Conservation (phyloP, 306 rosid species). For the Leucaena leucocephala region DNA sequence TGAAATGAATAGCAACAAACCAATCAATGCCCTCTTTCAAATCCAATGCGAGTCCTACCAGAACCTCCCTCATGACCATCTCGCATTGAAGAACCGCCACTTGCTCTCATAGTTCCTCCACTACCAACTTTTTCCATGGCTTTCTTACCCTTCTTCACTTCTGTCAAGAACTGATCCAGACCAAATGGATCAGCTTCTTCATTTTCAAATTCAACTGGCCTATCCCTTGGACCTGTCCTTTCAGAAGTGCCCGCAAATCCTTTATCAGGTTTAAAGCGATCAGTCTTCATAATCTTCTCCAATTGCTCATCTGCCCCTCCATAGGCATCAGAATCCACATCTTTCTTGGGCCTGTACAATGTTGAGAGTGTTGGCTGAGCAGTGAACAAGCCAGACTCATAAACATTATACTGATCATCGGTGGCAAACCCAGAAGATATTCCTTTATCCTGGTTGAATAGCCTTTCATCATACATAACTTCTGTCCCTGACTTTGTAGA, state of each 20-base stretch:
- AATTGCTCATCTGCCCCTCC: constrained; percentile 92
- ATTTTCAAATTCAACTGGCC: constrained; percentile 88
- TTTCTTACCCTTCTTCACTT: constrained; percentile 83
- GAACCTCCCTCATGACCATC: constrained; percentile 83
- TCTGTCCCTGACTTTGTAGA: constrained; percentile 71
- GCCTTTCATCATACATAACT: constrained; percentile 89
- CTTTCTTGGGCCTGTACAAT: constrained; percentile 87
- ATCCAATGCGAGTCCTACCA: constrained; percentile 79
- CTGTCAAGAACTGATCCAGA: constrained; percentile 81
- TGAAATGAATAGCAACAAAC: constrained; percentile 9
- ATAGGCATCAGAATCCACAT: constrained; percentile 66
- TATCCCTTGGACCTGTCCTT: constrained; percentile 70
- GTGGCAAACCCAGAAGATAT: constrained; percentile 85
- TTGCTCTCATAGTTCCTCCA: constrained; percentile 89
- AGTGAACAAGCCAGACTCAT: constrained; percentile 78
- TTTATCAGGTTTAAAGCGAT: constrained; percentile 84
- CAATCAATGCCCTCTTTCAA: constrained; percentile 72
- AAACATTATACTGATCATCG: constrained; percentile 93
- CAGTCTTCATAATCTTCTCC: constrained; percentile 91
- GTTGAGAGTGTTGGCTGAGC: constrained; percentile 90
- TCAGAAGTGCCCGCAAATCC: constrained; percentile 76
- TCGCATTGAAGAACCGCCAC: constrained; percentile 81
- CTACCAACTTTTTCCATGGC: constrained; percentile 75
- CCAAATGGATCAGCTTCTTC: constrained; percentile 97
- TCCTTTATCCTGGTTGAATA: constrained; percentile 94